Conservation (phyloP, 116 monocot genomes). For the Iris pallida region DNA sequence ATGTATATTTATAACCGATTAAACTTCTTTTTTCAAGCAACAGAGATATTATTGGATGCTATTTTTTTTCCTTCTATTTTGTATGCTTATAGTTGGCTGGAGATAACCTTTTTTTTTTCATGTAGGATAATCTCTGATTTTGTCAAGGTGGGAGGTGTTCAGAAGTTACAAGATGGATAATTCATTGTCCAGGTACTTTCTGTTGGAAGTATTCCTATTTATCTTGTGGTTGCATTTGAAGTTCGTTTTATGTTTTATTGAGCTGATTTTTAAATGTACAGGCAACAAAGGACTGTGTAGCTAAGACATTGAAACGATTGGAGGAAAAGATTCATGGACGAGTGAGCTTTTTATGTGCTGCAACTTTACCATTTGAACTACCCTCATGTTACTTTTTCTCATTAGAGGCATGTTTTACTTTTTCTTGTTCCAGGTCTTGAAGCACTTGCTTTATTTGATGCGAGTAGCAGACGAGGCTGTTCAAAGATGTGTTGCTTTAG, state of each 20-base stretch:
- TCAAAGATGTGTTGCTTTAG: constrained; percentile 66
- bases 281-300: constrained; percentile 94
- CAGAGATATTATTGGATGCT: too few relatives aligned
- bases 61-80: too few relatives aligned
- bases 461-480: constrained; percentile 57
- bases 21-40: too few relatives aligned
- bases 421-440: constrained; percentile 49
- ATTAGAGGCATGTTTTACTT: not conserved
- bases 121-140: constrained; percentile 83
- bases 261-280: constrained; percentile 11
- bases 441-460: constrained; percentile 81
- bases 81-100: too few relatives aligned
- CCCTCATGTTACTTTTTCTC: not conserved
- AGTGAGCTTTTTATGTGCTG: constrained; percentile 35
- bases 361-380: not conserved
- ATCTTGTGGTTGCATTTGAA: not conserved
- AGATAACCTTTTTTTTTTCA: not conserved
- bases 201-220: not conserved
- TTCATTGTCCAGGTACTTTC: constrained; percentile 82
- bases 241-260: not conserved
- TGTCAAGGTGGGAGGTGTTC: constrained; percentile 85
- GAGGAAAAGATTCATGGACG: constrained; percentile 90
- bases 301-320: constrained; percentile 90
- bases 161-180: constrained; percentile 91
- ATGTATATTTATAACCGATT: constrained; percentile 31